Evolutionary conservation across 2,329 filamentous ascomycete genomes (phyloP).

Genomic region (Diaporthe sp.): DNA sequence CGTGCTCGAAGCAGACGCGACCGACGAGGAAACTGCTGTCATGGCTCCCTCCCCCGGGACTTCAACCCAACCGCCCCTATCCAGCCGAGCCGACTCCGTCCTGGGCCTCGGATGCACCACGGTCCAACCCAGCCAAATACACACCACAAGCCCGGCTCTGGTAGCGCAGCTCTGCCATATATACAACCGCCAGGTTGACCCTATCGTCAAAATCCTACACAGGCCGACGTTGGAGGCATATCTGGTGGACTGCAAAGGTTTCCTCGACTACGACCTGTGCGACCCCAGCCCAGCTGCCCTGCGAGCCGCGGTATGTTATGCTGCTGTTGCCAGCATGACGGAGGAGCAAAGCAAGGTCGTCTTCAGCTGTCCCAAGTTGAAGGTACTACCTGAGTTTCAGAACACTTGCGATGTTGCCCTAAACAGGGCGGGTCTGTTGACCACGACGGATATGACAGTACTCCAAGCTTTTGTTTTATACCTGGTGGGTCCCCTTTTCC

Average conservation of each 20-base stretch:
- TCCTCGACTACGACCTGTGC: constrained; percentile 45
- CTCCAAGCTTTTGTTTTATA: constrained; percentile 51
- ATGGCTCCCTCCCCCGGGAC: neutral
- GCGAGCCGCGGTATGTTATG: constrained; percentile 45
- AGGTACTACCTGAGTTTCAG: constrained; percentile 39
- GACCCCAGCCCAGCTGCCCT: constrained; percentile 43
- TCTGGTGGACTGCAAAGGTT: constrained; percentile 44
- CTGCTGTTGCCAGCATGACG: constrained; percentile 46
- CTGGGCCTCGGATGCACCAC: neutral
- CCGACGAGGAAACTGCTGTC: neutral
- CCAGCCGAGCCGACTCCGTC: neutral
- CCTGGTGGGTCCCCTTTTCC: constrained; percentile 42
- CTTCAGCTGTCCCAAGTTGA: constrained; percentile 41
- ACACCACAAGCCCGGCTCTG: neutral
- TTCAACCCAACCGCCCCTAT: neutral
- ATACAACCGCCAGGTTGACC: constrained; percentile 46
- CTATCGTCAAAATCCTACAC: constrained; percentile 47
- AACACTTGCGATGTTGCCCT: constrained; percentile 44
- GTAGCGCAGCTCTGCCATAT: constrained; percentile 42
- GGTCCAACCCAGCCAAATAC: neutral
- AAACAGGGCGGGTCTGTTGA: constrained; percentile 45
- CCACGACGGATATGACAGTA: constrained; percentile 47
- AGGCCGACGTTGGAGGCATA: constrained; percentile 43
- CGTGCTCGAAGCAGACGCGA: neutral
- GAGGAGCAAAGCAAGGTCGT: constrained; percentile 44